Conservation (phyloP, 2,329 filamentous ascomycete species). For the Aspergillus persii region DNA sequence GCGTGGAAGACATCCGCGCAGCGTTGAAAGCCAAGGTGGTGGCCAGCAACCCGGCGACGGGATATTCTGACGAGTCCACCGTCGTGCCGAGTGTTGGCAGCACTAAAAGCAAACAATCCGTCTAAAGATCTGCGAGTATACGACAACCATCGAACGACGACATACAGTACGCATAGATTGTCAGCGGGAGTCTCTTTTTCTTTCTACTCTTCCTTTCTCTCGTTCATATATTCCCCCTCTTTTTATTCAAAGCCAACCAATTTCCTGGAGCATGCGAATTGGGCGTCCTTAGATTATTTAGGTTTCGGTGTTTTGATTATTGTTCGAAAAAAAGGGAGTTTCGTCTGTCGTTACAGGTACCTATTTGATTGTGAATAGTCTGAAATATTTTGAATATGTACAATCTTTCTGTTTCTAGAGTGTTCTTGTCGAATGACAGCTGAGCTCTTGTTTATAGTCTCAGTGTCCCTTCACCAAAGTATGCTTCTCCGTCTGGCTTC, state of each 20-base stretch:
- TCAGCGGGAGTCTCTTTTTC: neutral
- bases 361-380: conserved; percentile 2
- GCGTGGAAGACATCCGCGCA: conserved; percentile 47
- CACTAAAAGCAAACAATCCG: conserved; percentile 21
- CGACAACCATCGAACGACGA: neutral
- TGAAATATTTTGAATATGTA: neutral
- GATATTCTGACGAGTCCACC: neutral
- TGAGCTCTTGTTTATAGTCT: neutral
- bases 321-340: conserved; percentile 1
- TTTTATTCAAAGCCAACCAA: neutral
- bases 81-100: conserved; percentile 20
- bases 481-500: neutral
- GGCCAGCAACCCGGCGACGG: conserved; percentile 16
- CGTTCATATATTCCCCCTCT: neutral
- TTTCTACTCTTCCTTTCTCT: neutral
- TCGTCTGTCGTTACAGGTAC: conserved; percentile 5
- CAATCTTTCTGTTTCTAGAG: neutral
- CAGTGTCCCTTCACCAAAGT: neutral
- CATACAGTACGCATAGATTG: neutral
- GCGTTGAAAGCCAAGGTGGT: conserved; percentile 40
- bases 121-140: conserved; percentile 9
- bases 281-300: conserved; percentile 20
- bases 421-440: neutral
- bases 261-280: conserved; percentile 14
- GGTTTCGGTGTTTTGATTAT: conserved; percentile 26